These are phyloP conservation scores for Leucocoprinus sp. DNA, from an alignment of 768 basidiomycete genomes.

Conservation along the genomic window DNA sequence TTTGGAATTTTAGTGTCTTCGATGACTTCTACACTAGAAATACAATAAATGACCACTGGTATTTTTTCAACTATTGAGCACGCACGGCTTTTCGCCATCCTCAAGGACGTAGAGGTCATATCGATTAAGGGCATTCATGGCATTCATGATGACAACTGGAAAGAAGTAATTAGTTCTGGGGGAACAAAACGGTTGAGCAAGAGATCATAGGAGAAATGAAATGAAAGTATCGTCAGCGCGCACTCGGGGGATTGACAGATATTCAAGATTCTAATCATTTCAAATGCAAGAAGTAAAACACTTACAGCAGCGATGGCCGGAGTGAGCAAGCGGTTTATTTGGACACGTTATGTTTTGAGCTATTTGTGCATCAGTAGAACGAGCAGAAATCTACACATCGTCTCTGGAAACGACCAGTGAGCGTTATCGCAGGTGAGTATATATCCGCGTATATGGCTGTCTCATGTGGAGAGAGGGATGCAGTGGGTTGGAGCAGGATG, in stretches of 20 bases:
- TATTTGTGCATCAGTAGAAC: constrained; percentile 45
- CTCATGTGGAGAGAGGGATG: constrained; percentile 18
- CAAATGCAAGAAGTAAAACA: neutral
- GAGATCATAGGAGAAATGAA: constrained; percentile 8
- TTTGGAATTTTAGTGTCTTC: constrained; percentile 99
- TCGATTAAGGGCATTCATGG: constrained; percentile 92
- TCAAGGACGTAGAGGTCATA: constrained; percentile 88
- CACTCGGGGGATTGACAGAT: constrained; percentile 12
- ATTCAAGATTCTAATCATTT: constrained; percentile 11
- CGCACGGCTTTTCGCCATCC: constrained; percentile 91
- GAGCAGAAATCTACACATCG: constrained; percentile 51
- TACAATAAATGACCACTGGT: constrained; percentile 5
- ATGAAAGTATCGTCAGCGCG: constrained; percentile 6
- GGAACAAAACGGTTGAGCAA: neutral
- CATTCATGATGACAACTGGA: constrained; percentile 13
- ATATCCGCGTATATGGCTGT: constrained; percentile 7
- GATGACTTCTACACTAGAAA: constrained; percentile 69
- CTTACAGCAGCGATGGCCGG: neutral
- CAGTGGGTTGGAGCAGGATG: too few species aligned
- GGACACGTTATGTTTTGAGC: too few species aligned
- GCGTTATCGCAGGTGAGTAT: too few species aligned
- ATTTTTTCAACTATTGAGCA: constrained; percentile 19
- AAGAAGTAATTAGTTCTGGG: too few species aligned
- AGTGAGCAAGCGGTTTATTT: neutral
- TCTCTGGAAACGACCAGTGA: too few species aligned